Base-by-base conservation (phyloP, 2,329 filamentous ascomycete species). In the Hypomyces rosellus region DNA sequence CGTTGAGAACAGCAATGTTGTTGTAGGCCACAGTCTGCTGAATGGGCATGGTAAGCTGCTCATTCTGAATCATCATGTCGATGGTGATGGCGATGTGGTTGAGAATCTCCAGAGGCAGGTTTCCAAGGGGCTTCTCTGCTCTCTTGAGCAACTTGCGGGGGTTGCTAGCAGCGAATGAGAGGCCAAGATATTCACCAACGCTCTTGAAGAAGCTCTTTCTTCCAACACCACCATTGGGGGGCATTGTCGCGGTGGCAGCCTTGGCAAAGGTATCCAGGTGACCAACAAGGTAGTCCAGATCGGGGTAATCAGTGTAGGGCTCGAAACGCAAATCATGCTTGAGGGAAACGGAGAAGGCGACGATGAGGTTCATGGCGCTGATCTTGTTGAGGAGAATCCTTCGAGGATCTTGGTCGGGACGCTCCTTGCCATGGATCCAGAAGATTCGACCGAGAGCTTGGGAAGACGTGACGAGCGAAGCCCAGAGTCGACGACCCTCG, bases 321-420 rank as follows among this genome's bases (percentile, higher is more conserved):
- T 95, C 88, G 65, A 92, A 92, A 33, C 89, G 86, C 33, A 95
- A 78, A 60, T 83, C 85, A 69, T 93, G 89, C 71, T 92, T 92
- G 52, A 95, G 74, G 2, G 89, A 71, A 15, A 88, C 75, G n/a
- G 87, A 78, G 59, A 88, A 93, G 2, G 88, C 86, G 25, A 89
- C 78, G 55, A 93, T 76, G 6, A 93, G 75, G 64, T 93, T 92
- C 66, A 93, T 80, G 6, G 82, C 82, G 14, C 83, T 83, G 72
- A 89, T 63, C 67, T 92, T 92, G 49, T 74, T 77, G 12, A 93
- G 73, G 2, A 90, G 61, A 56, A 86, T 83, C 40, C 85, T 75
- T 60, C 88, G 89, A 16, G 76, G 75, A 9, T 71, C 68, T 37
- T 63, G 51, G 34, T 52, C 73, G 49, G 42, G 79, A 72, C 30